phyloP scores from a whole-genome alignment of 2,329 filamentous ascomycete species.

The Talaromyces sp. region DNA sequence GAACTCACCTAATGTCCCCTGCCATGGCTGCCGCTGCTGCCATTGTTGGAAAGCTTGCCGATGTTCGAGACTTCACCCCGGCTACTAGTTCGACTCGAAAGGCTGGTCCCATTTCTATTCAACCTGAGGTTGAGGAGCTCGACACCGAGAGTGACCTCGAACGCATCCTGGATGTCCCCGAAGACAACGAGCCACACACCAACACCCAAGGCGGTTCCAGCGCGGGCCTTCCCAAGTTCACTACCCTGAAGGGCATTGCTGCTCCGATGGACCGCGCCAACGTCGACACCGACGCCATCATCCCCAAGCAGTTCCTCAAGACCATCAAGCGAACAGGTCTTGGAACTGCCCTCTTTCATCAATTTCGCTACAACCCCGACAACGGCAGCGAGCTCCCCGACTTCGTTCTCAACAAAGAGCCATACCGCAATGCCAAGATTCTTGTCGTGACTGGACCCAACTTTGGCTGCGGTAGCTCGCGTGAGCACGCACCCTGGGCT shows the following conservation, averaged over 20 bases:
- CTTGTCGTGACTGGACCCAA: constrained; percentile 87
- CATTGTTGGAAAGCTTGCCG: constrained; percentile 83
- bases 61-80: constrained; percentile 72
- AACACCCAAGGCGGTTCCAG: constrained; percentile 50
- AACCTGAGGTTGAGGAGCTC: constrained; percentile 54
- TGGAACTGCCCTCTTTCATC: constrained; percentile 79
- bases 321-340: constrained; percentile 98
- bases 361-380: constrained; percentile 64
- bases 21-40: constrained; percentile 92
- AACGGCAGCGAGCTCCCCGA: constrained; percentile 69
- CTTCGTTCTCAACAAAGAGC: constrained; percentile 87
- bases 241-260: constrained; percentile 75
- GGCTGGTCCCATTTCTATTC: constrained; percentile 55
- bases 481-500: constrained; percentile 96
- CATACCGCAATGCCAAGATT: constrained; percentile 79
- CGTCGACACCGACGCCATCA: constrained; percentile 98
- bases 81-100: constrained; percentile 39
- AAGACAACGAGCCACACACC: constrained; percentile 60
- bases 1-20: constrained; percentile 94
- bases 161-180: constrained; percentile 55
- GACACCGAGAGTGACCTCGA: constrained; percentile 60
- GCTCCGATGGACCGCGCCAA: constrained; percentile 84
- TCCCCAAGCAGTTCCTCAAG: constrained; percentile 98
- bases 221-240: constrained; percentile 76
- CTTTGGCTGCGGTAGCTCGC: constrained; percentile 88